Evolutionary conservation across 192 early-diverging fungal genomes (phyloP).

Genomic region (Neocallimastix lanati): DNA sequence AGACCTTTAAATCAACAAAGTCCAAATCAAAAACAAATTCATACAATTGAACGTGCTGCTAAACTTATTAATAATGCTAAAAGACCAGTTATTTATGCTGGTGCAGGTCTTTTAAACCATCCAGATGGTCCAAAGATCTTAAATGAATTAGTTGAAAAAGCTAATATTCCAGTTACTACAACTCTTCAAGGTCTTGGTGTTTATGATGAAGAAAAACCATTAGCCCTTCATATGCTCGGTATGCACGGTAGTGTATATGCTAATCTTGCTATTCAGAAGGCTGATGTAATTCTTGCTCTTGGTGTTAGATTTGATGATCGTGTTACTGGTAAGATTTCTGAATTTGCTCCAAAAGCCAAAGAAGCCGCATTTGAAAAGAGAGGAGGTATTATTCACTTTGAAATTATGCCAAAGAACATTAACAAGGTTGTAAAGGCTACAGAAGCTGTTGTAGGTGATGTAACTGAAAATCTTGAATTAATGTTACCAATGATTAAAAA

Average conservation of each 20-base stretch:
- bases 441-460: constrained; percentile 86
- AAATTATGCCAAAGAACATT: constrained; percentile 99
- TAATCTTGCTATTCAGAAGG: constrained; percentile 92
- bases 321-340: constrained; percentile 70
- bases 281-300: constrained; percentile 84
- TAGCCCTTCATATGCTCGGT: constrained; percentile 90
- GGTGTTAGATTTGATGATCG: constrained; percentile 98
- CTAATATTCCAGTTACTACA: constrained; percentile 94
- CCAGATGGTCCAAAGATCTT: constrained; percentile 67
- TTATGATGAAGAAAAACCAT: constrained; percentile 80
- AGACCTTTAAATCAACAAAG: constrained; percentile 22
- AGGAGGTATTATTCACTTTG: constrained; percentile 96
- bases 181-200: constrained; percentile 82
- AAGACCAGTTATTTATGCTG: constrained; percentile 86
- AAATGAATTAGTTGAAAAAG: constrained; percentile 63
- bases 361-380: constrained; percentile 67
- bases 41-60: constrained; percentile 50
- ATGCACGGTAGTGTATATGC: constrained; percentile 98
- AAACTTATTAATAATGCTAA: constrained; percentile 73
- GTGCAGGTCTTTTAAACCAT: constrained; percentile 69
- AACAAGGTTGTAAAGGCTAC: constrained; percentile 92
- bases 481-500: constrained; percentile 59
- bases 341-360: constrained; percentile 86
- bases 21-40: constrained; percentile 9
- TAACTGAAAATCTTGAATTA: constrained; percentile 61